Base-by-base conservation (phyloP, 2,329 filamentous ascomycete genomes). In the Trichoderma afroharzianum region DNA sequence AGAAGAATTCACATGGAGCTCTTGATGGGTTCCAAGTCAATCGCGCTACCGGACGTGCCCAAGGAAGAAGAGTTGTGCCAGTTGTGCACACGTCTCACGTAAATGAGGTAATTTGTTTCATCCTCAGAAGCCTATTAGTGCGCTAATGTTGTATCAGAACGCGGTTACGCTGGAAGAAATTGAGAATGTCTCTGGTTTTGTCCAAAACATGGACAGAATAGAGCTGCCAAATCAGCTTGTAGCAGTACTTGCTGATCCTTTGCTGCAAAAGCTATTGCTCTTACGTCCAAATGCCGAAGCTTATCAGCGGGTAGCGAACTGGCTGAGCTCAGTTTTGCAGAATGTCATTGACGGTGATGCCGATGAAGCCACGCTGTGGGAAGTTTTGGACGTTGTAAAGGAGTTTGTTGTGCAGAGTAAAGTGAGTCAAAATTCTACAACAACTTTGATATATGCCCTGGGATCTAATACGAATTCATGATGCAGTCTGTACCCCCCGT, bases 141-240 rank as follows among this genome's bases (percentile, higher is more conserved):
- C 26, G 39, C 71, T 75, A 72, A 78, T 21, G 30, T 26, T 6
- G n/a, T 14, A n/a, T 24, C 63, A 91, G 87, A 83, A 85, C 71
- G 90, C 90, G 1, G 83, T 91, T 5, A 92, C 88, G 4, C 81
- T 97, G 6, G 93, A 97, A 78, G 94, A 97, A 77, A 89, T 97
- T 68, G 91, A 94, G 75, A 90, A 86, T 73, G 90, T 90, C 14
- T 84, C 89, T 28, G 85, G 88, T 63, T 91, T 97, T 72, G 90
- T 94, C 6, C 87, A 88, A 58, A 92, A 88, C 71, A 81, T 97
- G 9, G 93, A 97, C 75, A 92, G 87, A 74, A 90, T 97, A 30
- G 92, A 96, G 79, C 83, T 94, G 53, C 94, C 94, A 0, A 94
- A 92, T 74, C 94, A 97, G 80, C 85, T 97, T 2, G 89, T 94